Percentiles rank a stretch among this genome's conserved stretches.
Conservation (phyloP, 345 rosid species). For the Odontarrhena argentea region DNA sequence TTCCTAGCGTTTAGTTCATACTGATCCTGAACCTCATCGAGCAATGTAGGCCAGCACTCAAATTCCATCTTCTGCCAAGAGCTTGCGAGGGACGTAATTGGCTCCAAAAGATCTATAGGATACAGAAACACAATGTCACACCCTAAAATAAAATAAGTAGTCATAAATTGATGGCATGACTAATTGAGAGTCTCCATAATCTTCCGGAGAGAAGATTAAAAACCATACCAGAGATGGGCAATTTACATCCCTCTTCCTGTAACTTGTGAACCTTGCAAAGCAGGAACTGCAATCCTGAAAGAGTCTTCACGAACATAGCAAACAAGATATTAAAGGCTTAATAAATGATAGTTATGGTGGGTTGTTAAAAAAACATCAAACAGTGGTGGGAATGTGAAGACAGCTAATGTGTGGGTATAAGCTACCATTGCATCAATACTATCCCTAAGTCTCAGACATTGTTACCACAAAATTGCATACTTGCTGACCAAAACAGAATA, state of each 20-base stretch:
- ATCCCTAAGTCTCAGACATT: slow-evolving; percentile 6
- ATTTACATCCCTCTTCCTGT: slow-evolving; percentile 69
- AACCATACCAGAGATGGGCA: slow-evolving; percentile 64
- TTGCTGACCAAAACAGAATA: slow-evolving; percentile 10
- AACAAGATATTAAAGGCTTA: slow-evolving; percentile 26
- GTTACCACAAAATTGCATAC: slow-evolving; percentile 19
- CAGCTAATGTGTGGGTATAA: neutral
- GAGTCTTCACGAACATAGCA: slow-evolving; percentile 55
- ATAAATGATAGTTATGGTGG: slow-evolving; percentile 9
- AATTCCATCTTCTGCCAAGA: slow-evolving; percentile 90
- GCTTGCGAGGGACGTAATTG: slow-evolving; percentile 59
- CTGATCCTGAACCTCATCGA: slow-evolving; percentile 81
- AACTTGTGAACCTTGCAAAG: slow-evolving; percentile 56
- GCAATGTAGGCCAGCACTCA: slow-evolving; percentile 81
- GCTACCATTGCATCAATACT: slow-evolving; percentile 9
- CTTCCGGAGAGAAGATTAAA: slow-evolving; percentile 13
- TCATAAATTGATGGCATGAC: slow-evolving; percentile 12
- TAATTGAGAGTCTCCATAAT: slow-evolving; percentile 7
- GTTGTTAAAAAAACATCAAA: slow-evolving; percentile 1
- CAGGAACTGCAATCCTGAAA: slow-evolving; percentile 82
- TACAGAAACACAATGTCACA: slow-evolving; percentile 24
- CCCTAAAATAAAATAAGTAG: neutral
- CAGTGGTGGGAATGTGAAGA: neutral
- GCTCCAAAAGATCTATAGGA: slow-evolving; percentile 63
- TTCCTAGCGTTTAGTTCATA: slow-evolving; percentile 77